Evolutionary conservation across 2,329 filamentous ascomycete species (phyloP).

Genomic region (Colletotrichum navitas): DNA sequence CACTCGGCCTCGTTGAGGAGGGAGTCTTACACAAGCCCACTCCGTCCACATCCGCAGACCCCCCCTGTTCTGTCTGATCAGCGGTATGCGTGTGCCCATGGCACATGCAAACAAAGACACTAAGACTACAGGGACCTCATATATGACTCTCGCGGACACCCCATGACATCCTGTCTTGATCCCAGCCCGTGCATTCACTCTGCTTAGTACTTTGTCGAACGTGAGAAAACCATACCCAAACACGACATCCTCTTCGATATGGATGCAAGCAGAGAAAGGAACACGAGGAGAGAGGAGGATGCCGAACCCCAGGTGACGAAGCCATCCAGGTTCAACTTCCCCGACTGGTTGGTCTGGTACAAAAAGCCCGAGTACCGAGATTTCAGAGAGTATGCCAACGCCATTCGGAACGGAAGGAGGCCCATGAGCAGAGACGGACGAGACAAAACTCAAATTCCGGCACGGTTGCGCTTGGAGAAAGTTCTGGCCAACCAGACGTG

Average conservation of each 20-base stretch:
- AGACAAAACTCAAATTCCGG: slow-evolving; percentile 53
- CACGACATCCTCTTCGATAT: not conserved
- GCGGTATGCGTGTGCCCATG: slow-evolving; percentile 1
- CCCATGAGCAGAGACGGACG: slow-evolving; percentile 53
- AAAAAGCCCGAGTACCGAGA: slow-evolving; percentile 64
- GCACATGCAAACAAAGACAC: slow-evolving; percentile 11
- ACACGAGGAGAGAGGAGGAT: slow-evolving; percentile 5
- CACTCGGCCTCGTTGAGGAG: slow-evolving; percentile 10
- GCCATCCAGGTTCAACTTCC: slow-evolving; percentile 41
- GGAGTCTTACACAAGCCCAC: not conserved
- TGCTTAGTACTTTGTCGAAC: not conserved
- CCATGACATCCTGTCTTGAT: not conserved
- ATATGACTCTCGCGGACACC: slow-evolving; percentile 25
- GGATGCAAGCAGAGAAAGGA: not conserved
- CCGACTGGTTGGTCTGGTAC: slow-evolving; percentile 59
- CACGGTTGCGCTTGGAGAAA: slow-evolving; percentile 56
- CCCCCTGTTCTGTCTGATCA: slow-evolving; percentile 11
- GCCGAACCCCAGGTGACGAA: not conserved
- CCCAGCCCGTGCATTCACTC: too few species aligned
- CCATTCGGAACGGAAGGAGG: slow-evolving; percentile 52
- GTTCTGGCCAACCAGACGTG: slow-evolving; percentile 64
- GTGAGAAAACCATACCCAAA: not conserved
- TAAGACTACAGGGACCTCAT: not conserved
- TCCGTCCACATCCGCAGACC: not conserved
- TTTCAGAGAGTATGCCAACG: slow-evolving; percentile 58